Conservation (phyloP, 345 rosid genomes). For the Brassica juncea region DNA sequence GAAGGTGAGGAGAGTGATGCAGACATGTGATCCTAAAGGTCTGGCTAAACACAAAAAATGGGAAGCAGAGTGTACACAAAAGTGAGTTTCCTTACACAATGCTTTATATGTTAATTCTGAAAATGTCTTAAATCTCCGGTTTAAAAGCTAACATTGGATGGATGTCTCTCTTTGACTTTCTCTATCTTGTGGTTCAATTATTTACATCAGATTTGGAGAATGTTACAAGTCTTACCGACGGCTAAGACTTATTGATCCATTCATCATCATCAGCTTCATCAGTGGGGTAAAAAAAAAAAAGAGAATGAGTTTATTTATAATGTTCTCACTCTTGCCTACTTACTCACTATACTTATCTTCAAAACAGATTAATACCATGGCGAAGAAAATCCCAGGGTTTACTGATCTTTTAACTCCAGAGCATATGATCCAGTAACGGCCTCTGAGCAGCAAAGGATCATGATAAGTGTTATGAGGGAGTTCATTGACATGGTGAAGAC, state of each 20-base stretch:
- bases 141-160: not conserved
- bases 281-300: constrained; percentile 43
- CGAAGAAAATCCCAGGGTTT: constrained; percentile 46
- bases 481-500: constrained; percentile 1
- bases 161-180: not conserved
- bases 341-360: not conserved
- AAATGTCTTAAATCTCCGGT: not conserved
- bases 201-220: constrained; percentile 39
- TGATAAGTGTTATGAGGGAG: not conserved
- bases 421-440: not conserved
- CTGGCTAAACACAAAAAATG: constrained; percentile 6
- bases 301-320: not conserved
- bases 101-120: no score
- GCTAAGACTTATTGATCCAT: constrained; percentile 43
- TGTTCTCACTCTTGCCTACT: not conserved
- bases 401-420: constrained; percentile 49
- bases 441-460: not conserved
- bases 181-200: not conserved
- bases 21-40: constrained; percentile 3
- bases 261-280: constrained; percentile 49
- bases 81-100: constrained; percentile 16
- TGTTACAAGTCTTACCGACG: constrained; percentile 36
- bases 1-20: not conserved
- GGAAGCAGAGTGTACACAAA: not conserved
- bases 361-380: constrained; percentile 54